Evolutionary conservation across 148 eudicot species (phyloP).

Genomic region (Cornus controversa): DNA sequence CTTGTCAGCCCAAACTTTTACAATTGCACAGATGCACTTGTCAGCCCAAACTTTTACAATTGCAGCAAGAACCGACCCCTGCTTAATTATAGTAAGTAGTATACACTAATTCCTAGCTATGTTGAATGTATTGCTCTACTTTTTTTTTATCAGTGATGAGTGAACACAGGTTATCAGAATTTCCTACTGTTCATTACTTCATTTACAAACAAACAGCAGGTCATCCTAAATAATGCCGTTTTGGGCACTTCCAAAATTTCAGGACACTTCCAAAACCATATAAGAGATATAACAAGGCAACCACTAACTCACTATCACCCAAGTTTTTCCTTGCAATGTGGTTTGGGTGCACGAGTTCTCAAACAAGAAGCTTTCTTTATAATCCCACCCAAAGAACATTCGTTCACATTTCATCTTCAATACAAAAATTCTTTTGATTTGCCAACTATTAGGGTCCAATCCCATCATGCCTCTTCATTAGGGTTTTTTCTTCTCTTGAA

Average conservation of each 20-base stretch:
- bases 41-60: not conserved
- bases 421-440: no score
- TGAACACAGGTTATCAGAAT: not conserved
- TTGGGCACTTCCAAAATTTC: not conserved
- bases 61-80: not conserved
- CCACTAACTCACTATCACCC: not conserved
- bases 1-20: not conserved
- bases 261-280: not conserved
- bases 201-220: no score
- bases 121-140: not conserved
- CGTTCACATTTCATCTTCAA: no score
- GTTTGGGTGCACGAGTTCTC: not conserved
- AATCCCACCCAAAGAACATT: not conserved
- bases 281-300: not conserved
- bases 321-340: conserved; percentile 4
- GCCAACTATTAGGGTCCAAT: not conserved
- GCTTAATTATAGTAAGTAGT: not conserved
- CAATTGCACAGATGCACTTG: no score
- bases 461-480: not conserved
- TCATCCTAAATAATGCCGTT: no score
- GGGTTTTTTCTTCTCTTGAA: not conserved
- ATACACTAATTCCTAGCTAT: not conserved
- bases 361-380: not conserved
- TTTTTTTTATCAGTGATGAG: no score
- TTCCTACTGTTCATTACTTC: no score